Base-by-base conservation (phyloP, 805 yeast species). In the Candida ascalaphidarum region DNA sequence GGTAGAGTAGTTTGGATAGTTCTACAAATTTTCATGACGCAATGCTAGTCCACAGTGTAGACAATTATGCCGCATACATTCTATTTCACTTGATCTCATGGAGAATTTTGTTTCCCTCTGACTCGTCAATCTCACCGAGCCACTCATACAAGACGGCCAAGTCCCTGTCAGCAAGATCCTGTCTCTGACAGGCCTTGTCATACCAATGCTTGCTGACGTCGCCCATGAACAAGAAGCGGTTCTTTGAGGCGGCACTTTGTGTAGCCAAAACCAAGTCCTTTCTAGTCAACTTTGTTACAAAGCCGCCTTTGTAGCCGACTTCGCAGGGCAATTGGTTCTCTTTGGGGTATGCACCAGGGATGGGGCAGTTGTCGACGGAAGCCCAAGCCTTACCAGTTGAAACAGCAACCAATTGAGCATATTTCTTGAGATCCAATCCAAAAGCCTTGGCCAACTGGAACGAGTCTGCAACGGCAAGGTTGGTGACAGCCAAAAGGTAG, bases 301-400 rank as follows among this genome's bases (percentile, higher is more conserved):
- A 70, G 0, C 77, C 77, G 15, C 71, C 71, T 7, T 53, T 40
- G 44, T 58, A 70, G 21, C 57, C 63, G 5, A 48, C 52, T 22
- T 67, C 68, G 9, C 68, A 57, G 4, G 76, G 76, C 29, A 70
- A 35, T 23, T 43, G 36, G 27, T 37, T 36, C 28, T 56, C 65
- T 18, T 50, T 52, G 2, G 65, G 58, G 35, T 61, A 59, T 6
- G 62, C 64, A 6, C 68, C 70, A 1, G 66, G 62, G 22, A 71
- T 71, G 2, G 76, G 76, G 41, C 70, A 67, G 45, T 70, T 70
- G 41, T 66, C 72, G 17, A 63, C 71, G 3, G 70, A 53, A 10
- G 74, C 70, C 77, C 77, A 70, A 3, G 68, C 52, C 40, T 68
- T 61, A 11, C 76, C 77, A 5, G 74, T 62, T 9, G 74, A 66